Conservation (phyloP, 345 rosid genomes). For the Camelina sativa region DNA sequence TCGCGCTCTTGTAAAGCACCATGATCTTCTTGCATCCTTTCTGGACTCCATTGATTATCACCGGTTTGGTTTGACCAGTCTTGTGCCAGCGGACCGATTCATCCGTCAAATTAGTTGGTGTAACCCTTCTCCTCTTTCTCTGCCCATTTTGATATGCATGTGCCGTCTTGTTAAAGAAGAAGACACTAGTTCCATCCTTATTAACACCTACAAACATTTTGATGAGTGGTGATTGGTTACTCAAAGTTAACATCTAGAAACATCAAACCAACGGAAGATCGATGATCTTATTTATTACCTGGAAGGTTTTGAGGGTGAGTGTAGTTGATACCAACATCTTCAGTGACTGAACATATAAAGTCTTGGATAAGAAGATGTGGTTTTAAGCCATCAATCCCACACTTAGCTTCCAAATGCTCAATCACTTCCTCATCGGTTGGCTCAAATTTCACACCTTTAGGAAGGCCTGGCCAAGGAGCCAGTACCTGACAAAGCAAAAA, state of each 20-base stretch:
- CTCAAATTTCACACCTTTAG: constrained; percentile 88
- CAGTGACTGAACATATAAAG: constrained; percentile 60
- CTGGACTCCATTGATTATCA: constrained; percentile 63
- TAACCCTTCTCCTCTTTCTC: constrained; percentile 79
- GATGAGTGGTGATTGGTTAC: not conserved
- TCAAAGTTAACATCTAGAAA: not conserved
- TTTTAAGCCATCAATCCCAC: constrained; percentile 58
- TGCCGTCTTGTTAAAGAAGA: constrained; percentile 73
- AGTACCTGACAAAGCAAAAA: constrained; percentile 49
- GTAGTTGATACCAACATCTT: constrained; percentile 65
- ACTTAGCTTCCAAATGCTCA: constrained; percentile 80
- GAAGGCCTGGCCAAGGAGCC: constrained; percentile 85
- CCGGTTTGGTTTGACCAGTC: constrained; percentile 85
- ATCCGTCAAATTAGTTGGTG: constrained; percentile 42
- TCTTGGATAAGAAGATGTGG: constrained; percentile 62
- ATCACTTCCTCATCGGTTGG: constrained; percentile 79
- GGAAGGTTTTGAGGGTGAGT: constrained; percentile 94
- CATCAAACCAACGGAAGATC: not conserved
- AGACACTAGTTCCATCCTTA: constrained; percentile 76
- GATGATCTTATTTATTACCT: constrained; percentile 43
- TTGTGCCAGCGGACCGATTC: constrained; percentile 89
- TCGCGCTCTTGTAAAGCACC: constrained; percentile 80
- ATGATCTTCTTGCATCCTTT: constrained; percentile 83
- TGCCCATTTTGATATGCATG: constrained; percentile 84
- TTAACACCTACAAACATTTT: constrained; percentile 56